Evolutionary conservation across 2,329 filamentous ascomycete genomes (phyloP).

Genomic region (Basipetospora chlamydospora): DNA sequence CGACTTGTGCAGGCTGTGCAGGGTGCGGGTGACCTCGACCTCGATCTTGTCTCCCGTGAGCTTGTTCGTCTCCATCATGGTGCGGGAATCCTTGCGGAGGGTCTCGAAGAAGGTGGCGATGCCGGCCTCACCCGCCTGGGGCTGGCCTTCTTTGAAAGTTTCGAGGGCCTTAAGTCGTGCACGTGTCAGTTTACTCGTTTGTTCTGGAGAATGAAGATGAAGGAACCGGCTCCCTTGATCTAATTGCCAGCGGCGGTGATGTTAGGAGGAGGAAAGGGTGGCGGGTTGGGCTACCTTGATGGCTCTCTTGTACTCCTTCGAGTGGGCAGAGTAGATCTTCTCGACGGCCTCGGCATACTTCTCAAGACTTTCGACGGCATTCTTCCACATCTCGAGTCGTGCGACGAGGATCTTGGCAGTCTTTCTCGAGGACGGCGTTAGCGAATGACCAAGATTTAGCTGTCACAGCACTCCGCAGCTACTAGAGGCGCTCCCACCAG

Average conservation of each 20-base stretch:
- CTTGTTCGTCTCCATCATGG: slow-evolving; percentile 72
- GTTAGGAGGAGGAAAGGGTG: background rate
- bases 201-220: too few species aligned
- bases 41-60: slow-evolving; percentile 89
- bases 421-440: slow-evolving; percentile 21
- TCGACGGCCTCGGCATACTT: slow-evolving; percentile 77
- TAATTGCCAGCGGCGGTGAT: background rate
- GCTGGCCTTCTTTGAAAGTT: too few species aligned
- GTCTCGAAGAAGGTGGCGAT: slow-evolving; percentile 88
- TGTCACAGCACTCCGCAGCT: too few species aligned
- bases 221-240: background rate
- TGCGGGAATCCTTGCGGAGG: slow-evolving; percentile 82
- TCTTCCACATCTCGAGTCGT: slow-evolving; percentile 89
- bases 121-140: too few species aligned
- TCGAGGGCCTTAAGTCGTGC: too few species aligned
- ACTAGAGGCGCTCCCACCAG: too few species aligned
- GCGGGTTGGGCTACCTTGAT: too few species aligned
- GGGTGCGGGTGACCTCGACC: slow-evolving; percentile 68
- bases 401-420: slow-evolving; percentile 72
- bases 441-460: too few species aligned
- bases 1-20: slow-evolving; percentile 84
- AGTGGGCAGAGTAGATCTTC: slow-evolving; percentile 69
- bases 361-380: slow-evolving; percentile 80
- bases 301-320: slow-evolving; percentile 91
- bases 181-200: too few species aligned